A percentile compares a stretch with the other conserved stretches of the same genome.
Evolutionary conservation across 441 rosid species (phyloP).

Genomic region (Bocquillonia castaneifolia): DNA sequence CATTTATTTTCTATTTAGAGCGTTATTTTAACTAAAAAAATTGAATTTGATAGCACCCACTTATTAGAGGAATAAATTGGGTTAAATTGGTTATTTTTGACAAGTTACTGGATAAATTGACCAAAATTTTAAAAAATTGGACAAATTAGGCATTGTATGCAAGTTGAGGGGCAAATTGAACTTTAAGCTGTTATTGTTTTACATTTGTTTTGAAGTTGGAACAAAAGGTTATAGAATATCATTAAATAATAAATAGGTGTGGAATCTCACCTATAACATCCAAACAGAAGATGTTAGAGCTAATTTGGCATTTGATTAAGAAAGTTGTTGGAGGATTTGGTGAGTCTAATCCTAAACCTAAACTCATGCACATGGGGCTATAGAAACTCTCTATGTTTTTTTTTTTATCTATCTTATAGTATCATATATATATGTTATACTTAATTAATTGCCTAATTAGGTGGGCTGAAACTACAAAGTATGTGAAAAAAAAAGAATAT

Average conservation of each 20-base stretch:
- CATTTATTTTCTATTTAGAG: too few relatives aligned
- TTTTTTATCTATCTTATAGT: conserved; percentile 4
- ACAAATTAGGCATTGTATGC: too few relatives aligned
- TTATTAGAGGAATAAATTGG: too few relatives aligned
- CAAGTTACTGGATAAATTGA: too few relatives aligned
- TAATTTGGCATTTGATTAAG: not conserved
- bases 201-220: not conserved
- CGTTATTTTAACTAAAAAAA: too few relatives aligned
- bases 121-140: too few relatives aligned
- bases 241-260: not conserved
- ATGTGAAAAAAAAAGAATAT: too few relatives aligned
- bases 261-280: conserved; percentile 14
- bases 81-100: too few relatives aligned
- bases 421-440: not conserved
- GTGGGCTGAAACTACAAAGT: not conserved
- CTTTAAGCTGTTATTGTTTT: too few relatives aligned
- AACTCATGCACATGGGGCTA: conserved; percentile 12
- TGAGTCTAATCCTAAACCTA: conserved; percentile 6
- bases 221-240: not conserved
- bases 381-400: too few relatives aligned
- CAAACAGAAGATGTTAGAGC: not conserved
- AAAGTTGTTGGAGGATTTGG: conserved; percentile 12
- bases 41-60: too few relatives aligned
- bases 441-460: conserved; percentile 6
- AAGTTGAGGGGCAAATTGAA: too few relatives aligned